Percentiles rank a stretch among this genome's conserved stretches.
These are phyloP conservation scores for Sugiyamaella pinicola DNA, from an alignment of 1,139 yeast species.

Conservation along the genomic window DNA sequence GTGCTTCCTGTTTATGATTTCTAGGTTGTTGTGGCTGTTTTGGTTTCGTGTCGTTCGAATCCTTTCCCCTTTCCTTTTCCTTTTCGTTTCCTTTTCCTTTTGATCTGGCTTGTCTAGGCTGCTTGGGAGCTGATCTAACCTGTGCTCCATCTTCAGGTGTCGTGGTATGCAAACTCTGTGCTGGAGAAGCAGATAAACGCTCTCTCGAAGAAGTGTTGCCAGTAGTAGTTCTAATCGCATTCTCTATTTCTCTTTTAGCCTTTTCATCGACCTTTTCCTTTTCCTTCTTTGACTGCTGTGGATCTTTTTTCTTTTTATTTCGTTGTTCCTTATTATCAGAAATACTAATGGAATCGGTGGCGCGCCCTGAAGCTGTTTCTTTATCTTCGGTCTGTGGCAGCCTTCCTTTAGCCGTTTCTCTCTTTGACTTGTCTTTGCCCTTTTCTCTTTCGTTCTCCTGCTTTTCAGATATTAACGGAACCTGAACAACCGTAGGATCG, in stretches of 20 bases:
- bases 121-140: not conserved
- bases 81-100: conserved; percentile 1
- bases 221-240: not conserved
- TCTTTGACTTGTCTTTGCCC: not conserved
- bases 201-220: no score
- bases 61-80: not conserved
- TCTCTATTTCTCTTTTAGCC: not conserved
- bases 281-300: not conserved
- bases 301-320: not conserved
- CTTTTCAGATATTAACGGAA: not conserved
- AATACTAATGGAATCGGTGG: not conserved
- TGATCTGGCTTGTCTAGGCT: not conserved
- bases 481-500: conserved; percentile 17
- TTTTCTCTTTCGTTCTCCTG: not conserved
- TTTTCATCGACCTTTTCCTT: not conserved
- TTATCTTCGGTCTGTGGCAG: not conserved
- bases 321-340: no score
- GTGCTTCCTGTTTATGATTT: no score
- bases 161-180: no score
- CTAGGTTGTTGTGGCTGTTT: no score
- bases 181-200: no score
- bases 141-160: no score
- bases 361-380: not conserved
- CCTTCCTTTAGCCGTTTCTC: not conserved
- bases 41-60: not conserved